A percentile compares a stretch with the other conserved stretches of the same genome.
phyloP scores from a whole-genome alignment of 768 basidiomycete species.

The Lentinus brumalis region DNA sequence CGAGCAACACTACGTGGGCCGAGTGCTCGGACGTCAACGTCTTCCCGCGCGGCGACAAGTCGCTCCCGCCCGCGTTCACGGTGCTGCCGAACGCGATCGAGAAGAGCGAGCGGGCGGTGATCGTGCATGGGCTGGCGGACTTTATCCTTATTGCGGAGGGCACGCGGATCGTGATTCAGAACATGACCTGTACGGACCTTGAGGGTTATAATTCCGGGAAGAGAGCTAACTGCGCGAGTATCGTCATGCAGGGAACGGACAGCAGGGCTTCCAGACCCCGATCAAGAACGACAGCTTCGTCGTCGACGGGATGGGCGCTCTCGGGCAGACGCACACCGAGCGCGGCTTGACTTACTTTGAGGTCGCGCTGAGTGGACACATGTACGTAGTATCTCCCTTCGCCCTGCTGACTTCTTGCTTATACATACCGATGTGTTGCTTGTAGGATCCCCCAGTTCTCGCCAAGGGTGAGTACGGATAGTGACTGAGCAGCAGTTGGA shows the following conservation, averaged over 20 bases:
- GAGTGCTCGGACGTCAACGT: slow-evolving; percentile 64
- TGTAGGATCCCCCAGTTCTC: slow-evolving; percentile 67
- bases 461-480: slow-evolving; percentile 47
- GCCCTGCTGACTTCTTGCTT: background rate
- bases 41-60: slow-evolving; percentile 57
- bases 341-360: slow-evolving; percentile 70
- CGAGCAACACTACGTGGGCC: slow-evolving; percentile 56
- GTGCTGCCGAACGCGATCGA: slow-evolving; percentile 78
- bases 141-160: slow-evolving; percentile 76
- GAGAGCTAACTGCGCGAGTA: slow-evolving; percentile 8
- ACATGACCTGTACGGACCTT: slow-evolving; percentile 20
- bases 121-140: slow-evolving; percentile 74
- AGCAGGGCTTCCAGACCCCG: slow-evolving; percentile 75
- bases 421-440: background rate
- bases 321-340: slow-evolving; percentile 66
- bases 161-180: slow-evolving; percentile 38
- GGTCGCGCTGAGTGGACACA: slow-evolving; percentile 70
- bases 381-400: slow-evolving; percentile 43
- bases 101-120: slow-evolving; percentile 67
- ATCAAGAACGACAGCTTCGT: slow-evolving; percentile 67
- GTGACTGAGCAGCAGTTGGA: background rate
- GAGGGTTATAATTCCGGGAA: background rate
- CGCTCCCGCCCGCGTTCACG: slow-evolving; percentile 60
- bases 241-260: slow-evolving; percentile 52
- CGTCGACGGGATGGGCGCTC: slow-evolving; percentile 68